phyloP scores from a whole-genome alignment of 2,329 filamentous ascomycete species.

The Xylariaceae sp. region DNA sequence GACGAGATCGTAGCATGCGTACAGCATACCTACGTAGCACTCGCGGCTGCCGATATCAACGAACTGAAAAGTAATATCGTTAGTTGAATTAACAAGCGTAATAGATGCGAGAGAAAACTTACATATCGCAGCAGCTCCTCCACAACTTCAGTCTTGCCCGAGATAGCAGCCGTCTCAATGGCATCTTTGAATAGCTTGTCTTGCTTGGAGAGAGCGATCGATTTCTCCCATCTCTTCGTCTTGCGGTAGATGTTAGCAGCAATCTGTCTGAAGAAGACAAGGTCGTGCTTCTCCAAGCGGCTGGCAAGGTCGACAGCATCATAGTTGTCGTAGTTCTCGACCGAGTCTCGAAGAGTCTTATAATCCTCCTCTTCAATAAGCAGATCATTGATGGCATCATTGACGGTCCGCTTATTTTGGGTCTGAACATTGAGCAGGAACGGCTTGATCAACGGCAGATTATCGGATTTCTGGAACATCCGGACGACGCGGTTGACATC shows the following conservation, averaged over 20 bases:
- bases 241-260: slow-evolving; percentile 98
- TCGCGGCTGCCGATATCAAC: slow-evolving; percentile 98
- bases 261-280: slow-evolving; percentile 99
- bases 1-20: slow-evolving; percentile 96
- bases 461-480: slow-evolving; percentile 98
- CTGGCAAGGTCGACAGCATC: slow-evolving; percentile 89
- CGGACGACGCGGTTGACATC: slow-evolving; percentile 99
- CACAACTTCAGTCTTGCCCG: slow-evolving; percentile 83
- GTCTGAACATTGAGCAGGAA: slow-evolving; percentile 94
- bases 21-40: slow-evolving; percentile 99
- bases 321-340: slow-evolving; percentile 99
- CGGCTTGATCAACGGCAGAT: slow-evolving; percentile 95
- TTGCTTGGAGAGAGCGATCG: slow-evolving; percentile 94
- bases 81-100: background rate
- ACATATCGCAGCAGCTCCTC: slow-evolving; percentile 96
- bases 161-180: slow-evolving; percentile 94
- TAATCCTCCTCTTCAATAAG: slow-evolving; percentile 99
- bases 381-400: slow-evolving; percentile 95
- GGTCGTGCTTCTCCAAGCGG: slow-evolving; percentile 92
- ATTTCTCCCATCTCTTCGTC: slow-evolving; percentile 99
- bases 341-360: slow-evolving; percentile 95
- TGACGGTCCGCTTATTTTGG: slow-evolving; percentile 98
- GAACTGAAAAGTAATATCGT: slow-evolving; percentile 59
- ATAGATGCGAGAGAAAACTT: slow-evolving; percentile 45
- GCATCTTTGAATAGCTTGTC: slow-evolving; percentile 99